These are phyloP conservation scores for Dryas integrifolia DNA, from an alignment of 331 rosid genomes.

Conservation along the genomic window DNA sequence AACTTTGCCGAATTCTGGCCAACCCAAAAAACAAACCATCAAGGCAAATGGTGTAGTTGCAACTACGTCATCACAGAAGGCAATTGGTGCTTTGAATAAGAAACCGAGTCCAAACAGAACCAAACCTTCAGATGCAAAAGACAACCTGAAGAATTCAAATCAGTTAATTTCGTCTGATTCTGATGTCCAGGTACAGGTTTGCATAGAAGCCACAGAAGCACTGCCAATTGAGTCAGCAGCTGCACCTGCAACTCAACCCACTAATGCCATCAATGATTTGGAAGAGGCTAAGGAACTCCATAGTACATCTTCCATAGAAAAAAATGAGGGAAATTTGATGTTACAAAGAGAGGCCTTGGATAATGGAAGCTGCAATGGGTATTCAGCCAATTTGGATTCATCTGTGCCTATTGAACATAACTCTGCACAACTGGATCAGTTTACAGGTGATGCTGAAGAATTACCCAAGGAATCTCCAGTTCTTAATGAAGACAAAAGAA, in stretches of 20 bases:
- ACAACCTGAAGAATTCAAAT: slow-evolving; percentile 34
- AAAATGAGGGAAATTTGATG: slow-evolving; percentile 26
- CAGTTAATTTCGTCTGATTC: slow-evolving; percentile 36
- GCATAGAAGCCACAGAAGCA: slow-evolving; percentile 35
- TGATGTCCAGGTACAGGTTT: slow-evolving; percentile 39
- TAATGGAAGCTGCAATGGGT: slow-evolving; percentile 29
- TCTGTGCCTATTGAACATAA: slow-evolving; percentile 34
- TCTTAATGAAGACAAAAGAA: slow-evolving; percentile 39
- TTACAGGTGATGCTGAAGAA: slow-evolving; percentile 29
- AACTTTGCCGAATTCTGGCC: slow-evolving; percentile 35
- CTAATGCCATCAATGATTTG: slow-evolving; percentile 24
- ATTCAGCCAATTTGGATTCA: slow-evolving; percentile 16
- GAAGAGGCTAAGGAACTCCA: slow-evolving; percentile 41
- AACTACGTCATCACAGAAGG: slow-evolving; percentile 33
- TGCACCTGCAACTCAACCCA: slow-evolving; percentile 31
- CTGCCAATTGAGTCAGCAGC: slow-evolving; percentile 36
- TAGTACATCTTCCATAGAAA: slow-evolving; percentile 35
- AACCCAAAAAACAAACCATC: slow-evolving; percentile 49
- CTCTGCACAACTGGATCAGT: slow-evolving; percentile 20
- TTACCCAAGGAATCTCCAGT: slow-evolving; percentile 39
- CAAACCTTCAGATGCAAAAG: slow-evolving; percentile 45
- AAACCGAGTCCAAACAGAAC: slow-evolving; percentile 46
- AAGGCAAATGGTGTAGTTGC: slow-evolving; percentile 40
- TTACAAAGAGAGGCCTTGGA: slow-evolving; percentile 26
- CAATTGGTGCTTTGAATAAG: slow-evolving; percentile 43